These are phyloP conservation scores for Scheffersomyces titani DNA, from an alignment of 1,139 yeast species.

Conservation along the genomic window DNA sequence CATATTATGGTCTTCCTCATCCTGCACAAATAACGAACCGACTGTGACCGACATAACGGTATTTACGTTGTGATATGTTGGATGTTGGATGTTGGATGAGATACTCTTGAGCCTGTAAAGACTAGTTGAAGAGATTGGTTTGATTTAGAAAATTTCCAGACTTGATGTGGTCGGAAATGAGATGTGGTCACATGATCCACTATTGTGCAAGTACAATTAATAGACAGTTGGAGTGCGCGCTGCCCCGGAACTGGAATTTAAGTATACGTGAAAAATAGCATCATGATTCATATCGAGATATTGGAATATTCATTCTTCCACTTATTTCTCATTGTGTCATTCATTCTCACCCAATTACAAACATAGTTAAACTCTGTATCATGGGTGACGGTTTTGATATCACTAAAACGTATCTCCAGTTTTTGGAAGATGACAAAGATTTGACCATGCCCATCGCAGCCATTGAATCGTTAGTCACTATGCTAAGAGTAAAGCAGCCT, in stretches of 20 bases:
- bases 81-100: not conserved
- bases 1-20: conserved; percentile 9
- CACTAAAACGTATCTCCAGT: conserved; percentile 73
- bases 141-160: not conserved
- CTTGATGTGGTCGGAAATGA: not conserved
- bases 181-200: not conserved
- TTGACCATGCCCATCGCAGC: conserved; percentile 99
- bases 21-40: conserved; percentile 14
- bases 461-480: conserved; percentile 86
- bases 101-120: not conserved
- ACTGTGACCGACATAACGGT: conserved; percentile 5
- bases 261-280: not conserved
- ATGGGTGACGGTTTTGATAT: conserved; percentile 64
- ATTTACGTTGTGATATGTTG: not conserved
- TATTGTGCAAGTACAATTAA: not conserved
- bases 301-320: too few relatives aligned
- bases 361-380: not conserved
- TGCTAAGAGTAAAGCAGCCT: conserved; percentile 80
- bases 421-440: conserved; percentile 83
- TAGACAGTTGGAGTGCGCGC: not conserved
- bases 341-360: not conserved
- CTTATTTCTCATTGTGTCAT: not conserved
- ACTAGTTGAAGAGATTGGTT: not conserved
- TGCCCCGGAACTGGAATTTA: not conserved
- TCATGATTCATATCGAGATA: conserved; percentile 1